phyloP scores from a whole-genome alignment of 2,329 filamentous ascomycete species.

The Coniochaeta hoffmannii region DNA sequence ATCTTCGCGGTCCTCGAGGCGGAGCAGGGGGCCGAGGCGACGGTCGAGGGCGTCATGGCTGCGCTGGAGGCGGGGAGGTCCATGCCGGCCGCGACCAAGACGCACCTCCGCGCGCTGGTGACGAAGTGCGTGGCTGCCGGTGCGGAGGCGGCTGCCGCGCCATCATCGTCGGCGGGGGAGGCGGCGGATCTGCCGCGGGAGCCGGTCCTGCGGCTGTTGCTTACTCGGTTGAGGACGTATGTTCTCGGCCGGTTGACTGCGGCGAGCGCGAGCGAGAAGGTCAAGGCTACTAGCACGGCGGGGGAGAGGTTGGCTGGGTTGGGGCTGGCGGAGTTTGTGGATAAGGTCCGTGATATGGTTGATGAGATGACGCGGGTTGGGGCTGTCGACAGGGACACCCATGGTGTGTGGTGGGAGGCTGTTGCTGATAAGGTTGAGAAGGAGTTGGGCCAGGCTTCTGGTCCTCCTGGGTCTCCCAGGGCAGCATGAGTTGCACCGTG shows the following conservation, averaged over 20 bases:
- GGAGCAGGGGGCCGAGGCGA: constrained; percentile 40
- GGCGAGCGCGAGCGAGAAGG: constrained; percentile 61
- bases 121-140: constrained; percentile 46
- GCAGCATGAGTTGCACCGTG: background rate
- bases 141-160: constrained; percentile 33
- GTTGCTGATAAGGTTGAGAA: constrained; percentile 50
- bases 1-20: constrained; percentile 60
- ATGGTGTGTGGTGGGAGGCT: constrained; percentile 63
- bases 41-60: constrained; percentile 53
- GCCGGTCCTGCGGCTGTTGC: constrained; percentile 57
- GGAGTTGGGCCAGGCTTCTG: constrained; percentile 19
- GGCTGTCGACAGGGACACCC: constrained; percentile 58
- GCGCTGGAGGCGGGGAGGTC: constrained; percentile 54
- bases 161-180: constrained; percentile 21
- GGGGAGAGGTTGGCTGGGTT: constrained; percentile 62
- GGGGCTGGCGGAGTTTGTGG: constrained; percentile 67
- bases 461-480: background rate
- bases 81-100: constrained; percentile 58
- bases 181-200: constrained; percentile 32
- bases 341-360: constrained; percentile 60
- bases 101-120: constrained; percentile 50
- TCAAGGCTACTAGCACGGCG: constrained; percentile 60
- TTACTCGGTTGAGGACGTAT: constrained; percentile 60
- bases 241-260: constrained; percentile 58
- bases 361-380: constrained; percentile 60